These are phyloP conservation scores for Lentinula detonsa DNA, from an alignment of 768 basidiomycete species.

Conservation along the genomic window DNA sequence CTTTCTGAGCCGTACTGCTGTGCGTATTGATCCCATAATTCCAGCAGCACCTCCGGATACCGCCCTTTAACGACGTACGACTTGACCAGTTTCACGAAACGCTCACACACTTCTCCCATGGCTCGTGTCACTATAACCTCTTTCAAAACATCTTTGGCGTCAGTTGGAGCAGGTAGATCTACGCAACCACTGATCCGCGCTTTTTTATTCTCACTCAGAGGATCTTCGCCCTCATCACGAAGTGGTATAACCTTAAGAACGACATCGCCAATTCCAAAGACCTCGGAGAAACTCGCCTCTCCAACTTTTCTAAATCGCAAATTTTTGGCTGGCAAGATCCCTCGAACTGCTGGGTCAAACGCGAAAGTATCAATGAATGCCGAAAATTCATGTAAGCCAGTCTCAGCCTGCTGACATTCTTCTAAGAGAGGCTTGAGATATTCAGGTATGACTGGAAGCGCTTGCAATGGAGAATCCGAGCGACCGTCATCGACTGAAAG, in stretches of 20 bases:
- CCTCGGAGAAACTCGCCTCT: constrained; percentile 96
- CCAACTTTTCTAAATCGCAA: constrained; percentile 77
- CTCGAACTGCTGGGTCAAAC: constrained; percentile 57
- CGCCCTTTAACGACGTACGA: constrained; percentile 82
- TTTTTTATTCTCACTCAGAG: constrained; percentile 5
- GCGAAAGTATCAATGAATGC: constrained; percentile 81
- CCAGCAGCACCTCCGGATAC: constrained; percentile 76
- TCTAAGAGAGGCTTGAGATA: constrained; percentile 60
- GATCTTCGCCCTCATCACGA: constrained; percentile 38
- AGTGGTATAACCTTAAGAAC: constrained; percentile 90
- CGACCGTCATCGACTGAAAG: constrained; percentile 18
- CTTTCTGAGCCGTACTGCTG: constrained; percentile 74
- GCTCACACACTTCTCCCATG: constrained; percentile 70
- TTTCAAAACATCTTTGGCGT: constrained; percentile 71
- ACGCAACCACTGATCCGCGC: constrained; percentile 11
- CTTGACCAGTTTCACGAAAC: constrained; percentile 77
- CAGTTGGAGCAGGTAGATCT: constrained; percentile 58
- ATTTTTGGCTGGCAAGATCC: constrained; percentile 13
- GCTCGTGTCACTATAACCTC: constrained; percentile 72
- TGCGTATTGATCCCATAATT: constrained; percentile 85
- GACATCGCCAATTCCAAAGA: constrained; percentile 84
- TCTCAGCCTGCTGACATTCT: constrained; percentile 62
- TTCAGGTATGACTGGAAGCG: constrained; percentile 32
- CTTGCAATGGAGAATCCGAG: constrained; percentile 11
- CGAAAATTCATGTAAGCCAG: constrained; percentile 68